phyloP scores from a whole-genome alignment of 1,139 yeast genomes.

The Ogataea hybrid region DNA sequence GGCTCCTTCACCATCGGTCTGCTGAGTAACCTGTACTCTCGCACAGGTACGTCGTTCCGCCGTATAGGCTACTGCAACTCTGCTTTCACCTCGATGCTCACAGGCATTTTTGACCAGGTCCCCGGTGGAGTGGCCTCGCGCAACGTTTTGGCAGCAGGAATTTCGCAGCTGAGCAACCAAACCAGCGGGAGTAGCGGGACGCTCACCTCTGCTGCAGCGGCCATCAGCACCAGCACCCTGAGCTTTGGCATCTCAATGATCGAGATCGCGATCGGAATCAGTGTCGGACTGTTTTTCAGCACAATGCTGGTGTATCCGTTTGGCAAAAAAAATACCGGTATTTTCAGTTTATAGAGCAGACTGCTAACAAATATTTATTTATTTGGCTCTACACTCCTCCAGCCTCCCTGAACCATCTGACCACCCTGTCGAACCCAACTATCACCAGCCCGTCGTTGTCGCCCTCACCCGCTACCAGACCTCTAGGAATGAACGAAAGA shows the following conservation, averaged over 20 bases:
- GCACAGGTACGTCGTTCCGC: slow-evolving; percentile 56
- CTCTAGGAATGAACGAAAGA: slow-evolving; percentile 58
- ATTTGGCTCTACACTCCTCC: slow-evolving; percentile 54
- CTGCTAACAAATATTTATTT: neutral
- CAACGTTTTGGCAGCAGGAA: slow-evolving; percentile 75
- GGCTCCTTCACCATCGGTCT: slow-evolving; percentile 89
- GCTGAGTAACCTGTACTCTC: slow-evolving; percentile 79
- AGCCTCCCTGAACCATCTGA: slow-evolving; percentile 95
- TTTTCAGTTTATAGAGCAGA: slow-evolving; percentile 50
- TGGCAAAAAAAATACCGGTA: slow-evolving; percentile 79
- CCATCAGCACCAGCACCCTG: slow-evolving; percentile 37
- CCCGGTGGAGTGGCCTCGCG: slow-evolving; percentile 93
- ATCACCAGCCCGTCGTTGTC: slow-evolving; percentile 81
- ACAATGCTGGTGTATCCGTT: slow-evolving; percentile 86
- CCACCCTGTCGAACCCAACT: slow-evolving; percentile 81
- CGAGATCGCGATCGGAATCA: slow-evolving; percentile 89
- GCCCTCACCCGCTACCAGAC: slow-evolving; percentile 67
- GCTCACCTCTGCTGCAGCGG: slow-evolving; percentile 28
- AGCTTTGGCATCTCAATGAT: slow-evolving; percentile 83
- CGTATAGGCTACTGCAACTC: slow-evolving; percentile 49
- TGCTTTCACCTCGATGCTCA: slow-evolving; percentile 92
- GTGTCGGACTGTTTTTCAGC: slow-evolving; percentile 92
- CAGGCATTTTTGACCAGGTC: slow-evolving; percentile 91
- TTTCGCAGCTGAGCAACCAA: slow-evolving; percentile 67
- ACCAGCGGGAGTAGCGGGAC: slow-evolving; percentile 45